phyloP scores from a whole-genome alignment of 2,329 filamentous ascomycete genomes.

The Chaetomiaceae sp. region DNA sequence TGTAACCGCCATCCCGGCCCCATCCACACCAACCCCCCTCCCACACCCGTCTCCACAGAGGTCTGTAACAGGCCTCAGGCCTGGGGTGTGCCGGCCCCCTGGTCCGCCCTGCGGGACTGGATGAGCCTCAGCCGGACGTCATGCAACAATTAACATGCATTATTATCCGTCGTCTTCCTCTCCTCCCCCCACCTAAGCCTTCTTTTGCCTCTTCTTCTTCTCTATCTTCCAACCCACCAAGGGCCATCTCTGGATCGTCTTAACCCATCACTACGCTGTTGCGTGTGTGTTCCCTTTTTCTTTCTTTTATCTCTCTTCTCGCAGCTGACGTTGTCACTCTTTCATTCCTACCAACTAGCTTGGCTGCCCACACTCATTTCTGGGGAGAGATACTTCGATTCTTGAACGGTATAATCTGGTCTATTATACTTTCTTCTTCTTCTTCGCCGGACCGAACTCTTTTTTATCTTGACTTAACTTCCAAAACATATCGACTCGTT shows the following conservation, averaged over 20 bases:
- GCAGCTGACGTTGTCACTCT: conserved; percentile 39
- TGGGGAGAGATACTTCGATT: conserved; percentile 31
- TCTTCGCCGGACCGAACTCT: conserved; percentile 20
- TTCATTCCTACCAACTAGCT: conserved; percentile 45
- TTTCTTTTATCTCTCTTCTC: conserved; percentile 35
- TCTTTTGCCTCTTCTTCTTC: conserved; percentile 24
- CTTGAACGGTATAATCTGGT: conserved; percentile 35
- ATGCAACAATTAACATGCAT: conserved; percentile 31
- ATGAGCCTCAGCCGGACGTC: conserved; percentile 32
- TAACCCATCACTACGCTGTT: conserved; percentile 27
- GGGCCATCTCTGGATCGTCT: conserved; percentile 26
- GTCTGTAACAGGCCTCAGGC: conserved; percentile 40
- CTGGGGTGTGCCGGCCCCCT: conserved; percentile 32
- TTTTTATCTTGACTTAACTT: conserved; percentile 8
- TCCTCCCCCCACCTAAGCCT: conserved; percentile 28
- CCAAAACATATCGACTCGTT: conserved; percentile 16
- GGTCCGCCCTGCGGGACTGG: conserved; percentile 30
- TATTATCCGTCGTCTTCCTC: conserved; percentile 36
- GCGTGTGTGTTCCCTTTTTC: conserved; percentile 32
- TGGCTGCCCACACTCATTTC: conserved; percentile 54
- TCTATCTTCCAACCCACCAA: conserved; percentile 26
- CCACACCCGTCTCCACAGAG: conserved; percentile 23
- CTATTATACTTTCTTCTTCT: conserved; percentile 28
- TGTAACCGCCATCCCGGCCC: conserved; percentile 24
- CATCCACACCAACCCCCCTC: conserved; percentile 9